Percentiles rank a stretch among this genome's conserved stretches.
Conservation (phyloP, 2,329 filamentous ascomycete species). For the Nannizzia gypsea region DNA sequence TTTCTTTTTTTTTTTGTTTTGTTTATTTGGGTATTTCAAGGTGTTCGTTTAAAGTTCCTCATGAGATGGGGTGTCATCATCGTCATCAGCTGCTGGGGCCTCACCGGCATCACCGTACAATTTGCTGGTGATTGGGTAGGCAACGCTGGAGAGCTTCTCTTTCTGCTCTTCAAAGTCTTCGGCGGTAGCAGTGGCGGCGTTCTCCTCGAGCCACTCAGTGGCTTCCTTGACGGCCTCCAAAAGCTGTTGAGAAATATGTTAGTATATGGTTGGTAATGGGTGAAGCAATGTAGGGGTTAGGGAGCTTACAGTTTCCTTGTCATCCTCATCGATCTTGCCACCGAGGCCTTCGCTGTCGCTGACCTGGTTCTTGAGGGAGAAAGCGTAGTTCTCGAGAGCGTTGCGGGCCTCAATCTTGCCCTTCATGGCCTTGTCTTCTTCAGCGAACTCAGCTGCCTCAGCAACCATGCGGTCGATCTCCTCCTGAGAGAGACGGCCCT, state of each 20-base stretch:
- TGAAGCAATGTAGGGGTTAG: background rate
- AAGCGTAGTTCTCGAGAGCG: slow-evolving; percentile 96
- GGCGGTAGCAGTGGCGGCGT: slow-evolving; percentile 67
- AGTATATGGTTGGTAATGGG: slow-evolving; percentile 18
- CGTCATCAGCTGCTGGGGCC: slow-evolving; percentile 46
- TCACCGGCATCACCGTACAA: slow-evolving; percentile 64
- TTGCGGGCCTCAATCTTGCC: slow-evolving; percentile 96
- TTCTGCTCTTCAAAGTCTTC: slow-evolving; percentile 99
- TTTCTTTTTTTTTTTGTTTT: slow-evolving; percentile 8
- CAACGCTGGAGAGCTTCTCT: slow-evolving; percentile 94
- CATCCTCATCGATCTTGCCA: slow-evolving; percentile 95
- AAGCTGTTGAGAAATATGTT: slow-evolving; percentile 40
- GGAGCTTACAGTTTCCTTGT: slow-evolving; percentile 78
- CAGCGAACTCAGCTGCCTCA: slow-evolving; percentile 96
- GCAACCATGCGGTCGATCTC: slow-evolving; percentile 99
- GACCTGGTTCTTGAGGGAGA: slow-evolving; percentile 98
- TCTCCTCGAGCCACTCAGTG: slow-evolving; percentile 93
- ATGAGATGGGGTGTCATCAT: slow-evolving; percentile 61
- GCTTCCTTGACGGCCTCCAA: slow-evolving; percentile 94
- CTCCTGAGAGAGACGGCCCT: slow-evolving; percentile 89
- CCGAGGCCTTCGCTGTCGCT: slow-evolving; percentile 93
- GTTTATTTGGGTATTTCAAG: slow-evolving; percentile 6
- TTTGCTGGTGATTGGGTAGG: slow-evolving; percentile 98
- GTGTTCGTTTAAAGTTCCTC: slow-evolving; percentile 58
- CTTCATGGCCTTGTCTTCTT: slow-evolving; percentile 97